phyloP scores from a whole-genome alignment of 139 green algal species.

The Picochlorum costavermella region DNA sequence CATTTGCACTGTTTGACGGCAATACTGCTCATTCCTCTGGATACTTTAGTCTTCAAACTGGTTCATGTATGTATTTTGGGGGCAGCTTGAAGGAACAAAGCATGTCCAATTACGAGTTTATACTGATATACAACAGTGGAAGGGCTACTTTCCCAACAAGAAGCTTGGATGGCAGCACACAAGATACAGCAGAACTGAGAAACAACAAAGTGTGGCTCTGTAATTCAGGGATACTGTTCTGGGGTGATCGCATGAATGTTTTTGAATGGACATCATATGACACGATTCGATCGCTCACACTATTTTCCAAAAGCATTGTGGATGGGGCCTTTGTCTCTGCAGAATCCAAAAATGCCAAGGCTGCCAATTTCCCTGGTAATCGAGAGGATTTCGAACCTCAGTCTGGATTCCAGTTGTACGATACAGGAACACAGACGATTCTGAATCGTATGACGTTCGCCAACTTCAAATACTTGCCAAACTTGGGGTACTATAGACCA shows the following conservation, averaged over 20 bases:
- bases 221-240: not conserved
- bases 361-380: constrained; percentile 29
- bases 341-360: constrained; percentile 24
- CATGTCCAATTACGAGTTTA: constrained; percentile 8
- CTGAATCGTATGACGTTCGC: constrained; percentile 42
- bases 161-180: not conserved
- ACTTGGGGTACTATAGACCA: constrained; percentile 24
- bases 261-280: not conserved
- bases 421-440: constrained; percentile 40
- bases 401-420: constrained; percentile 44
- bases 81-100: constrained; percentile 29
- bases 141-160: not conserved
- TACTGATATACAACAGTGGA: constrained; percentile 3
- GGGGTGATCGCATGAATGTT: not conserved
- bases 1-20: constrained; percentile 33
- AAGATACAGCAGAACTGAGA: not conserved
- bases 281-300: not conserved
- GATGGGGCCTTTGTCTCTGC: constrained; percentile 29
- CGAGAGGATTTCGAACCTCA: constrained; percentile 34
- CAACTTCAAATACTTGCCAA: constrained; percentile 43
- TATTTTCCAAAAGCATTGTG: constrained; percentile 21
- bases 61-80: constrained; percentile 45
- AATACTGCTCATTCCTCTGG: constrained; percentile 47
- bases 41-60: constrained; percentile 10
- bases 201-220: constrained; percentile 2